phyloP scores from a whole-genome alignment of 1,139 yeast species.

The Candida freyschussii region DNA sequence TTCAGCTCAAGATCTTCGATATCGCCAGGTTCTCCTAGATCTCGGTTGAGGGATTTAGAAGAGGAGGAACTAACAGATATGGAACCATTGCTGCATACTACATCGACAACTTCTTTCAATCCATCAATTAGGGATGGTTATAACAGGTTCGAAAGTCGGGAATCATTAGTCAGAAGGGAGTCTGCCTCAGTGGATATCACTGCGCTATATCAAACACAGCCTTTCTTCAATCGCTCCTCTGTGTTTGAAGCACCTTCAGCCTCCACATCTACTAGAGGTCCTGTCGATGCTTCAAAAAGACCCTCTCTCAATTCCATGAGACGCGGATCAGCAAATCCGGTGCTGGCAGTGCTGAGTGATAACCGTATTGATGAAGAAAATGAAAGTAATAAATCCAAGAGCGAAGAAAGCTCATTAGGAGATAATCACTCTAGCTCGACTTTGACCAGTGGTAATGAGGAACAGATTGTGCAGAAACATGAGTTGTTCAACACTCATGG shows the following conservation, averaged over 20 bases:
- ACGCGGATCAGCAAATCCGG: slow-evolving; percentile 4
- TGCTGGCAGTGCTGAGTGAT: slow-evolving; percentile 4
- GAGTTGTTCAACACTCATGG: too few species aligned
- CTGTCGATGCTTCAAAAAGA: slow-evolving; percentile 1
- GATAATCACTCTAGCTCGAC: slow-evolving; percentile 2
- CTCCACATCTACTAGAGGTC: too few species aligned
- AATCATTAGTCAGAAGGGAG: slow-evolving; percentile 21
- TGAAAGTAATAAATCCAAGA: slow-evolving; percentile 1
- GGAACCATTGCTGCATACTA: slow-evolving; percentile 18
- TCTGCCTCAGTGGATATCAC: slow-evolving; percentile 25
- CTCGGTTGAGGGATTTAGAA: slow-evolving; percentile 5
- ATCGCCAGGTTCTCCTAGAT: slow-evolving; percentile 10
- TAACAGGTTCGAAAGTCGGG: slow-evolving; percentile 18
- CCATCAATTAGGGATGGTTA: slow-evolving; percentile 4
- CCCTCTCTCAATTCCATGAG: background rate
- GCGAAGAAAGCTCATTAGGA: slow-evolving; percentile 2
- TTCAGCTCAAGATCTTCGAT: slow-evolving; percentile 18
- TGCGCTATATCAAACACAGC: slow-evolving; percentile 18
- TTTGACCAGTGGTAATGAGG: slow-evolving; percentile 10
- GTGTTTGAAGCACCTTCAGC: too few species aligned
- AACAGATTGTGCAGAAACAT: too few species aligned
- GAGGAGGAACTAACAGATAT: slow-evolving; percentile 13
- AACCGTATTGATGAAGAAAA: slow-evolving; percentile 5
- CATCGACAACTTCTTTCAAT: slow-evolving; percentile 10
- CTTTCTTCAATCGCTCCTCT: too few species aligned